Evolutionary conservation across 2,329 filamentous ascomycete species (phyloP), one percentile per base, ranked within the genome.

Genomic region (Microthyrium microscopicum): DNA sequence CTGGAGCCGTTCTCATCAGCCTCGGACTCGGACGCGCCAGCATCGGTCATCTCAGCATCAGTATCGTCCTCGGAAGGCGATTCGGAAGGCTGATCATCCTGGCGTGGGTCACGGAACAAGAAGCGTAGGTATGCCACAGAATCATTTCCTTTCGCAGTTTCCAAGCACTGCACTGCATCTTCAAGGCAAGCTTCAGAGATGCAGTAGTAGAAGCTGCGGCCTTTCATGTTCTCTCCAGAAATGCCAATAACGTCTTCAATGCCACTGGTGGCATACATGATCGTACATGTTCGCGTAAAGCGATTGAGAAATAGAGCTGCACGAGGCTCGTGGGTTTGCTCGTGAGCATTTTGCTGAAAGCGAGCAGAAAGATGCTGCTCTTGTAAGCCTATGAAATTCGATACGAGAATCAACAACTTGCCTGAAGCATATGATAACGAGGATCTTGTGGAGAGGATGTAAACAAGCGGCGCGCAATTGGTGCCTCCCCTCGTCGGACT

Each of bases 111-210:
- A 34, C 79, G 68, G 46, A 79, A 87, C 68, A 74, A 81, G 51
- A 91, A 92, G 13, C 83, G 77, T 38, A 92, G 62, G 46, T 92
- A 91, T 2, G 83, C 82, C 46, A 91, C 89, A 2, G 83, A 91
- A 50, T 92, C 81, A 45, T 92, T 91, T 19, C 77, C 77, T 51
- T 92, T 92, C 16, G 83, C 82, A 42, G 77, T 78, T 53, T 91
- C 83, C 20, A 92, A 56, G 45, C 78, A 85, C 40, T 72, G 69
- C 21, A 87, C 71, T 3, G 81, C 81, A 44, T 89, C 79, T 6
- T 68, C 60, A 19, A 89, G 60, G 43, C 80, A 89, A 39, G 73
- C 77, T 43, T 80, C 72, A 37, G 79, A 70, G 32, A 92, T 89
- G 48, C 79, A 87, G 45, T 83, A 79, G 51, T 91, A 92, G 51